Percentiles rank a stretch among this genome's conserved stretches.
Evolutionary conservation across 306 rosid species (phyloP).

Genomic region (Quercus cerris): DNA sequence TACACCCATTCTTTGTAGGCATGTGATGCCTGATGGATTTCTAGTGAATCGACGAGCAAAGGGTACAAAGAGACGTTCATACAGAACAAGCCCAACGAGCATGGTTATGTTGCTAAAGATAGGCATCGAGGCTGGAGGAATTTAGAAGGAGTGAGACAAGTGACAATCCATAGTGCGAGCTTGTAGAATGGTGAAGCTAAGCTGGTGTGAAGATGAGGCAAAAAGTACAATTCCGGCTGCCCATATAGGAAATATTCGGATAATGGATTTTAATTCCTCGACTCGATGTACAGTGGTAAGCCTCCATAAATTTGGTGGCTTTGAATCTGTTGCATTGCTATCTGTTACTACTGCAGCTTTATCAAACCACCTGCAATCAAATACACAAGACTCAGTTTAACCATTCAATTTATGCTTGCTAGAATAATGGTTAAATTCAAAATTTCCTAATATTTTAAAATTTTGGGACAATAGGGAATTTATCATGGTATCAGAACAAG

Average conservation of each 20-base stretch:
- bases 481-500: too few species aligned
- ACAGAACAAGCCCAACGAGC: constrained; percentile 57
- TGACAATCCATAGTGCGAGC: constrained; percentile 74
- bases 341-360: constrained; percentile 64
- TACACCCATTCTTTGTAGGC: constrained; percentile 80
- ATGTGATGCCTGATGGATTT: constrained; percentile 68
- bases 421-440: too few species aligned
- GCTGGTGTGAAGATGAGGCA: constrained; percentile 52
- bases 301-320: constrained; percentile 61
- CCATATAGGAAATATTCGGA: constrained; percentile 76
- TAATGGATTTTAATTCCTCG: constrained; percentile 70
- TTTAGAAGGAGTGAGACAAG: constrained; percentile 44
- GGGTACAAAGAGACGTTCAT: constrained; percentile 68
- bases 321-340: constrained; percentile 22
- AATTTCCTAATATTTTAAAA: too few species aligned
- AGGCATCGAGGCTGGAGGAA: constrained; percentile 67
- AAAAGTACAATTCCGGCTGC: constrained; percentile 56
- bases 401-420: not conserved
- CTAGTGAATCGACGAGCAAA: constrained; percentile 45
- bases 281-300: constrained; percentile 66
- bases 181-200: constrained; percentile 64
- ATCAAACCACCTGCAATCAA: constrained; percentile 59
- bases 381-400: not conserved
- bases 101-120: constrained; percentile 55
- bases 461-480: too few species aligned